Evolutionary conservation across 2,329 filamentous ascomycete species (phyloP), one percentile per base, ranked within the genome.

Genomic region (Bipolaris oryzae): DNA sequence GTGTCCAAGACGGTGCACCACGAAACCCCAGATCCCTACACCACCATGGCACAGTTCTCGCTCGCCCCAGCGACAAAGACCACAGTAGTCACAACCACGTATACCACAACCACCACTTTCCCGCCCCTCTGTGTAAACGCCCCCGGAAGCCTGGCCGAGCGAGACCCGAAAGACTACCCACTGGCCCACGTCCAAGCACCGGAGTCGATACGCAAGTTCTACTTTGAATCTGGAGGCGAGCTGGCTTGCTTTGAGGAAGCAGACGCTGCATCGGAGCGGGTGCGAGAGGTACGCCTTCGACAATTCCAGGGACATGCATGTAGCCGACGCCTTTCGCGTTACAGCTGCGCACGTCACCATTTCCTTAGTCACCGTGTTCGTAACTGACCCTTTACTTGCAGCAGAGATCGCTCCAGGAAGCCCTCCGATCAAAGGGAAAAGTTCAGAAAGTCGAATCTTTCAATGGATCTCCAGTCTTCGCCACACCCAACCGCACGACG

Each of bases 91-190:
- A 96, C 93, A 1, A 97, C 94, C 0, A 97, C 93, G 0, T 97
- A 92, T 0, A 96, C 92, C 0, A 96, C 93, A 1, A 92, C 88
- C 75, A 83, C 91, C 77, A 77, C 81, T 15, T 96, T 95, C 64
- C 93, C 94, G 44, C 92, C 92, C n/a, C 81, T 97, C 55, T 82
- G 91, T 53, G 86, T 96, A 64, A 87, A 87, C 63, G 85, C 90
- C 57, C 89, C 91, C 21, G 85, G 86, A 50, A 85, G 87, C 49
- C 83, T 92, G 33, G 81, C 85, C 57, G 84, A 88, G 51, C 85
- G 96, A 55, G 92, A 98, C 76, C 83, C 89, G 13, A 96, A 96
- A 74, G 87, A 95, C 68, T 99, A 96, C 74, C 95, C 95, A 37
- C 82, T 99, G 28, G 94, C 94, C 35, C 84, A 85, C 60, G 88